Base-by-base conservation (phyloP, 1,284 basidiomycete species). In the Cutaneotrichosporon sp. region DNA sequence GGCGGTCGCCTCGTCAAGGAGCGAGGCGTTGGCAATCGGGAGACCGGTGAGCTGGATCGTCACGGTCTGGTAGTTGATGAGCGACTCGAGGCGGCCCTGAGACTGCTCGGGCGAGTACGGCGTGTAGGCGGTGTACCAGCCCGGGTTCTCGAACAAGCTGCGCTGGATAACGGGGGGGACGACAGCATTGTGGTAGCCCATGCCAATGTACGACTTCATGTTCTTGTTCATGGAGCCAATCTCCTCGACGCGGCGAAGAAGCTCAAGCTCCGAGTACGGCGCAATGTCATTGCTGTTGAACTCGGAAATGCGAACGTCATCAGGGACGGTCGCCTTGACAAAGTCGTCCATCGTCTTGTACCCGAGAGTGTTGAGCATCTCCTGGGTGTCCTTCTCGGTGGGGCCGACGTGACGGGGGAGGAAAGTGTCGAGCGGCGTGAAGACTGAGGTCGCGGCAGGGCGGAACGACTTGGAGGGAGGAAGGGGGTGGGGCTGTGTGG, bases 51-150 rank as follows among this genome's bases (percentile, higher is more conserved):
- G 84, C 42, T 94, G 97, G 83, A 89, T 92, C 72, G 96, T 87
- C 89, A 99, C 93, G 3, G 94, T 94, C 83, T 99, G 96, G 79
- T 88, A 99, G 82, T 99, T 99, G 77, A 99, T 87, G 56, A 99
- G 86, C 6, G 94, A 97, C 80, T 99, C 96, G 62, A 99, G 86
- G 66, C 96, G 93, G 60, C 92, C 78, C 71, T 81, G 80, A 38
- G 79, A 78, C 69, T 80, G 80, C 68, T 80, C 79, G 26, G 80
- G 79, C 18, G 77, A 79, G 70, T 83, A 85, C 1, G 96, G 95
- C 2, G 94, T 97, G 80, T 98, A 98, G 58, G 91, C 92, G 4
- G 95, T 98, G 81, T 98, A 98, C 96, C 96, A 99, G 11, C 90
- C 91, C 30, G 95, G 96, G 78, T 97, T 98, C 81, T 99, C 95